Conservation (phyloP, 805 yeast species). For the Nematodospora valgi region DNA sequence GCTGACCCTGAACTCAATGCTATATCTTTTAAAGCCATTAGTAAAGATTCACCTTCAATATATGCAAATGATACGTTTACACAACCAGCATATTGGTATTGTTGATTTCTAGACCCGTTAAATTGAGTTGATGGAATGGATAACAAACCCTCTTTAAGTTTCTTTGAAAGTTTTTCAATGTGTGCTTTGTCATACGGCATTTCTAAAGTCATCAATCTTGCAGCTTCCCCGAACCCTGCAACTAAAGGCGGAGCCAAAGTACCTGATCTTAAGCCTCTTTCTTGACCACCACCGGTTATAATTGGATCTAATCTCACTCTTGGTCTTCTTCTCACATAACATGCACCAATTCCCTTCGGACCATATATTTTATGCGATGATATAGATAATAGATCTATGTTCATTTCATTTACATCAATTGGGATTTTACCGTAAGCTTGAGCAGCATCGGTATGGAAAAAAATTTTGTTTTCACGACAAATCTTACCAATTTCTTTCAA, state of each 20-base stretch:
- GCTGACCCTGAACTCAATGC: conserved; percentile 97
- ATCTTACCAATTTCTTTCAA: conserved; percentile 87
- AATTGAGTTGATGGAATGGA: conserved; percentile 83
- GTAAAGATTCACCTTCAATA: conserved; percentile 94
- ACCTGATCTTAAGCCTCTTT: conserved; percentile 95
- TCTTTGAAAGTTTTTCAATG: conserved; percentile 67
- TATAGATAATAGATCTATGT: conserved; percentile 88
- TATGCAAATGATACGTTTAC: conserved; percentile 96
- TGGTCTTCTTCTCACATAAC: conserved; percentile 94
- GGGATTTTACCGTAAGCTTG: conserved; percentile 96
- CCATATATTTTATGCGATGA: conserved; percentile 97
- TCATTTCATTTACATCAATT: conserved; percentile 87
- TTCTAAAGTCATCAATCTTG: conserved; percentile 75
- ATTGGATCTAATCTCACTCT: conserved; percentile 95
- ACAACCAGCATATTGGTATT: conserved; percentile 76
- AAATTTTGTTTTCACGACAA: conserved; percentile 83
- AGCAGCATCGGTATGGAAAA: conserved; percentile 97
- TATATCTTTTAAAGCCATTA: conserved; percentile 97
- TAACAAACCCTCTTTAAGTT: conserved; percentile 68
- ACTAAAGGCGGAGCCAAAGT: conserved; percentile 96
- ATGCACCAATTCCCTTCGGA: conserved; percentile 96
- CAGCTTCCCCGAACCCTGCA: conserved; percentile 97
- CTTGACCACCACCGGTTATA: conserved; percentile 98
- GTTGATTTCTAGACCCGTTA: conserved; percentile 70
- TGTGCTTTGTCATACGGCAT: conserved; percentile 69